phyloP scores from a whole-genome alignment of 2,329 filamentous ascomycete species.

The Elsinoe arachidis region DNA sequence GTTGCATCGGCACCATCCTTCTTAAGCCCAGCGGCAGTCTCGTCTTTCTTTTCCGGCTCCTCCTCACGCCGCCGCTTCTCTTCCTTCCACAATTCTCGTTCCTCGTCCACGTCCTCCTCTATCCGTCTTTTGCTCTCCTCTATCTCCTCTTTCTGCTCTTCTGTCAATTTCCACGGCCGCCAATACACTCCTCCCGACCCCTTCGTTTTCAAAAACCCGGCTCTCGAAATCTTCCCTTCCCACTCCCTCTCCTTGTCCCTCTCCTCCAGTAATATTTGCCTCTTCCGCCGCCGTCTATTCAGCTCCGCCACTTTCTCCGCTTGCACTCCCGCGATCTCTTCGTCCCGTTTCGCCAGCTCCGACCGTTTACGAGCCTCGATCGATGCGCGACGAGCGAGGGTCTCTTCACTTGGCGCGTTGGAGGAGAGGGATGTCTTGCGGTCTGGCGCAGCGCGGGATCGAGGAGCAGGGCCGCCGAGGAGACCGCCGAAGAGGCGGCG shows the following conservation, averaged over 20 bases:
- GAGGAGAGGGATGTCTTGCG: not conserved
- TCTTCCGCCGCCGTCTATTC: slow-evolving; percentile 30
- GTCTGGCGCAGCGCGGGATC: slow-evolving; percentile 41
- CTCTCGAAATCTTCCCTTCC: not conserved
- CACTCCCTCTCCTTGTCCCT: slow-evolving; percentile 7
- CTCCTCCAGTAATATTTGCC: slow-evolving; percentile 56
- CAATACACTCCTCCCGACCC: not conserved
- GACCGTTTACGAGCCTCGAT: not conserved
- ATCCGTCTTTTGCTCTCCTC: not conserved
- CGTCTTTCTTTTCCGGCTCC: not conserved
- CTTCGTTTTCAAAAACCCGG: slow-evolving; percentile 24
- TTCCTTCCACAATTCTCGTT: not conserved
- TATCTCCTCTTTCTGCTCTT: slow-evolving; percentile 2
- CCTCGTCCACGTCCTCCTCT: not conserved
- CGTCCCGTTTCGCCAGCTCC: slow-evolving; percentile 1
- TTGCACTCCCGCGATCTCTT: not conserved
- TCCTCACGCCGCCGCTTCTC: not conserved
- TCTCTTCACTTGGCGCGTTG: not conserved
- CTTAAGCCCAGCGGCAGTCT: not conserved
- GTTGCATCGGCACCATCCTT: not conserved
- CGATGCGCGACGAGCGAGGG: not conserved
- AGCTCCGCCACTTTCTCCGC: slow-evolving; percentile 4
- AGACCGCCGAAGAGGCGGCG: slow-evolving; percentile 79
- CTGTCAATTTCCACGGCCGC: slow-evolving; percentile 9
- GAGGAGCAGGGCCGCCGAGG: slow-evolving; percentile 30